Percentiles rank a stretch among this genome's conserved stretches.
Evolutionary conservation across 2,329 filamentous ascomycete species (phyloP).

Genomic region (Tolypocladium amazonense): DNA sequence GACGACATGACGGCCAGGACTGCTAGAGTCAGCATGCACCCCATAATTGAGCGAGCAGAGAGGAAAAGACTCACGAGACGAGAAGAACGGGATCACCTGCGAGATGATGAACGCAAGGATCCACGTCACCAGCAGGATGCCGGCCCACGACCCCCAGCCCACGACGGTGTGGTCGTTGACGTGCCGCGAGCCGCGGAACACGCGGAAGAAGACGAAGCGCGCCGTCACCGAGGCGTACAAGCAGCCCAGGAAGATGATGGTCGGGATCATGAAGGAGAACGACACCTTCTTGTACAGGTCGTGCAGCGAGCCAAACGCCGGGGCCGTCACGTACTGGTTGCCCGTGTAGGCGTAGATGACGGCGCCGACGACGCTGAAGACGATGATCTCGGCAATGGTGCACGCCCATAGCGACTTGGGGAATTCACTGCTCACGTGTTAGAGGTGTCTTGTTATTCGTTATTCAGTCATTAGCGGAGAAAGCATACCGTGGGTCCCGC

Average conservation of each 20-base stretch:
- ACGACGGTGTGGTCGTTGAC: slow-evolving; percentile 69
- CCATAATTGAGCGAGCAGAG: background rate
- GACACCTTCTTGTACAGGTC: slow-evolving; percentile 76
- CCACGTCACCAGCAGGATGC: slow-evolving; percentile 63
- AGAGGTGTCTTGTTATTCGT: background rate
- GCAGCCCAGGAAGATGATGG: slow-evolving; percentile 83
- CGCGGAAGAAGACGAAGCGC: slow-evolving; percentile 83
- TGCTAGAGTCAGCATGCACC: slow-evolving; percentile 10
- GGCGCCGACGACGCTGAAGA: slow-evolving; percentile 73
- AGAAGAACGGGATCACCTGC: slow-evolving; percentile 90
- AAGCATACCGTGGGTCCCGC: slow-evolving; percentile 45
- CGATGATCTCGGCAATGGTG: slow-evolving; percentile 75
- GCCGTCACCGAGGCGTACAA: slow-evolving; percentile 84
- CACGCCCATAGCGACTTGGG: slow-evolving; percentile 88
- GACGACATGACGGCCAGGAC: slow-evolving; percentile 70
- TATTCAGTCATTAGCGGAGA: background rate
- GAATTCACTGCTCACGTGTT: slow-evolving; percentile 53
- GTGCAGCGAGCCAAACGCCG: slow-evolving; percentile 76
- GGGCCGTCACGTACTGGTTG: slow-evolving; percentile 77
- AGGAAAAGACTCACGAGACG: slow-evolving; percentile 38
- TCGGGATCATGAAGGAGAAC: slow-evolving; percentile 94
- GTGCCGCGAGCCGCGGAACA: slow-evolving; percentile 72
- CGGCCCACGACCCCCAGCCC: slow-evolving; percentile 72
- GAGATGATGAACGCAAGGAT: slow-evolving; percentile 85
- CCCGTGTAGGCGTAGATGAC: slow-evolving; percentile 83